Conservation (phyloP, 1,284 basidiomycete species). For the Caloboletus inedulis region DNA sequence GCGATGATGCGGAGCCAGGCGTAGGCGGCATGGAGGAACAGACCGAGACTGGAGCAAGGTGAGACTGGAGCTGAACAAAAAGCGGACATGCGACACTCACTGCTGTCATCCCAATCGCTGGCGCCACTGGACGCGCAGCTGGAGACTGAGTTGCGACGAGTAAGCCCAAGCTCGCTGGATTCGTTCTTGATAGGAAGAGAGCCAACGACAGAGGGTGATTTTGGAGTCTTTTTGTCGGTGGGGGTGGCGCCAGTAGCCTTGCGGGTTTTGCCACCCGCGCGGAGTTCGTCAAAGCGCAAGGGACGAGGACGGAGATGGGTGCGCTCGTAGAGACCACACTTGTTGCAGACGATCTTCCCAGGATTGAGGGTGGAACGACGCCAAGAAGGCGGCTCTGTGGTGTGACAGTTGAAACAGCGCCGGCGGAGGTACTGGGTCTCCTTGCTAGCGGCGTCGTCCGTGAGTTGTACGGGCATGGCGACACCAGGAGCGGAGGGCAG, state of each 20-base stretch:
- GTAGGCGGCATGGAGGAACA: slow-evolving; percentile 46
- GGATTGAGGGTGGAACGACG: slow-evolving; percentile 80
- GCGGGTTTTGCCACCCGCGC: slow-evolving; percentile 76
- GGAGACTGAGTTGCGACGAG: slow-evolving; percentile 59
- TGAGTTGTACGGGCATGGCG: slow-evolving; percentile 73
- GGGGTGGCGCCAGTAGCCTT: slow-evolving; percentile 45
- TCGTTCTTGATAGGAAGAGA: slow-evolving; percentile 61
- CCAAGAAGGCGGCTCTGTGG: slow-evolving; percentile 83
- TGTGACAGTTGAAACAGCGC: slow-evolving; percentile 84
- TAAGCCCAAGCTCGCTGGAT: slow-evolving; percentile 49
- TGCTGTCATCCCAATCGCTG: slow-evolving; percentile 75
- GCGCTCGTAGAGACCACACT: slow-evolving; percentile 83
- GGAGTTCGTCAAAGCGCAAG: slow-evolving; percentile 78
- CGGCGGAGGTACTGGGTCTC: slow-evolving; percentile 83
- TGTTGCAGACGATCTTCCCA: slow-evolving; percentile 88
- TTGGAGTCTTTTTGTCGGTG: slow-evolving; percentile 39
- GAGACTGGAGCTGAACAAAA: neutral
- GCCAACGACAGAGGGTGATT: slow-evolving; percentile 11
- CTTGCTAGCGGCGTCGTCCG: slow-evolving; percentile 81
- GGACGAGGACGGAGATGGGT: slow-evolving; percentile 78
- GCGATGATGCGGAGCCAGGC: slow-evolving; percentile 48
- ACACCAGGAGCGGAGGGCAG: slow-evolving; percentile 31
- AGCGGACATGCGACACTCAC: slow-evolving; percentile 40
- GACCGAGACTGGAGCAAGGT: slow-evolving; percentile 49
- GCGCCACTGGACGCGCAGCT: slow-evolving; percentile 52